A percentile compares a stretch with the other conserved stretches of the same genome.
Conservation (phyloP, 1,139 yeast genomes). For the Wickerhamiella pararugosa region DNA sequence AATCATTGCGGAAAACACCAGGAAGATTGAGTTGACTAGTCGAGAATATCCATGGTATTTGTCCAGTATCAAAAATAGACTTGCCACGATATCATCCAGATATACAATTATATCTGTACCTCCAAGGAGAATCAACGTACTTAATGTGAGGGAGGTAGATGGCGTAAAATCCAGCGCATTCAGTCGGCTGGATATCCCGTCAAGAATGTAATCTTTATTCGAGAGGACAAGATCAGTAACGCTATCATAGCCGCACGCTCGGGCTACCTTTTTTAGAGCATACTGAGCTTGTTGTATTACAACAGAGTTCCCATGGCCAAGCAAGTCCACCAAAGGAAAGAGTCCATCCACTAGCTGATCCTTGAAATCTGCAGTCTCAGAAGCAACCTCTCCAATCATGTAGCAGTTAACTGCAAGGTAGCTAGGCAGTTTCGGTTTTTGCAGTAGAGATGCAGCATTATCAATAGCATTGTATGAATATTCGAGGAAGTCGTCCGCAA, state of each 20-base stretch:
- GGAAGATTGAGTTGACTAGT: slow-evolving; percentile 60
- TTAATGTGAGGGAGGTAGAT: slow-evolving; percentile 50
- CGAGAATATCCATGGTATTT: slow-evolving; percentile 67
- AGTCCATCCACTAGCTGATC: slow-evolving; percentile 39
- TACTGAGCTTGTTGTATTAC: slow-evolving; percentile 35
- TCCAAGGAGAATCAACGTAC: slow-evolving; percentile 24
- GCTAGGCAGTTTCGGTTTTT: slow-evolving; percentile 5
- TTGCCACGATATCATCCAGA: slow-evolving; percentile 54
- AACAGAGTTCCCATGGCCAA: slow-evolving; percentile 34
- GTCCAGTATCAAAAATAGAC: slow-evolving; percentile 65
- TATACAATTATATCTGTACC: slow-evolving; percentile 54
- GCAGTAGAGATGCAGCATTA: slow-evolving; percentile 1
- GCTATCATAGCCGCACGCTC: slow-evolving; percentile 41
- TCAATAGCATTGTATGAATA: slow-evolving; percentile 12
- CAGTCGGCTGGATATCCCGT: slow-evolving; percentile 52
- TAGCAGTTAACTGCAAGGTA: slow-evolving; percentile 25
- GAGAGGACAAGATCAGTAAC: slow-evolving; percentile 40
- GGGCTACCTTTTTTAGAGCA: slow-evolving; percentile 35
- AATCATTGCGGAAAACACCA: slow-evolving; percentile 51
- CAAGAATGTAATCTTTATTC: slow-evolving; percentile 70
- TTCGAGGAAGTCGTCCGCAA: slow-evolving; percentile 13
- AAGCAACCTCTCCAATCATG: slow-evolving; percentile 29
- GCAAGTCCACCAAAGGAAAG: slow-evolving; percentile 39
- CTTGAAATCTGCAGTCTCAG: slow-evolving; percentile 30
- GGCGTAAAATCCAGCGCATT: slow-evolving; percentile 60